Conservation (phyloP, 495 filamentous ascomycete genomes). For the Aspergillus incahuasiensis region DNA sequence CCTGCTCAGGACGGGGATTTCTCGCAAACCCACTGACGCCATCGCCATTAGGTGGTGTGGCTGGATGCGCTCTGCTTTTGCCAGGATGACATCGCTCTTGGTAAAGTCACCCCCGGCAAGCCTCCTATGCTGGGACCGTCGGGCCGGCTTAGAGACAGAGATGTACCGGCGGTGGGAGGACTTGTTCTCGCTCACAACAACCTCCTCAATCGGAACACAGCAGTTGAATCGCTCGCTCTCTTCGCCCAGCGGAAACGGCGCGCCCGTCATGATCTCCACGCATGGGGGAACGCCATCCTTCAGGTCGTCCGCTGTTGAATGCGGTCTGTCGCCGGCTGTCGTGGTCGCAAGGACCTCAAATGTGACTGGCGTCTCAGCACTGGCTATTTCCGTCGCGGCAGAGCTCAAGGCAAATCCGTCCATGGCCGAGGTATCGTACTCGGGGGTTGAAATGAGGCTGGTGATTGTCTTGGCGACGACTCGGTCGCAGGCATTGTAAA, state of each 20-base stretch:
- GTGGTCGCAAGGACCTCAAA: conserved; percentile 7
- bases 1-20: conserved; percentile 5
- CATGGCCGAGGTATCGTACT: conserved; percentile 18
- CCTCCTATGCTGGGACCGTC: conserved; percentile 8
- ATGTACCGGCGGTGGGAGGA: conserved; percentile 5
- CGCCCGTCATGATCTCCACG: conserved; percentile 19
- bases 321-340: conserved; percentile 10
- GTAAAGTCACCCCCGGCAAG: conserved; percentile 15
- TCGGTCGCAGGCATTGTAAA: conserved; percentile 13
- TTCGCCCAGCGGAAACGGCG: conserved; percentile 2
- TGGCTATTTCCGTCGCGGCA: conserved; percentile 1
- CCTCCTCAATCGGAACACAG: conserved; percentile 13
- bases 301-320: neutral
- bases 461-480: neutral
- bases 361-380: conserved; percentile 1
- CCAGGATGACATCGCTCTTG: conserved; percentile 6
- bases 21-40: conserved; percentile 9
- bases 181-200: neutral
- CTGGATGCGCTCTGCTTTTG: neutral
- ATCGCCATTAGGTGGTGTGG: conserved; percentile 16
- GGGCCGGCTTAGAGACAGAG: conserved; percentile 6
- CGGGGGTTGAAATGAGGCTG: conserved; percentile 2
- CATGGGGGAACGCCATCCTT: conserved; percentile 2
- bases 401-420: conserved; percentile 18
- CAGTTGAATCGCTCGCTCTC: conserved; percentile 6